Percentiles rank a stretch among this genome's conserved stretches.
These are phyloP conservation scores for Rosellinia necatrix DNA, from an alignment of 2,329 filamentous ascomycete species.

Conservation along the genomic window DNA sequence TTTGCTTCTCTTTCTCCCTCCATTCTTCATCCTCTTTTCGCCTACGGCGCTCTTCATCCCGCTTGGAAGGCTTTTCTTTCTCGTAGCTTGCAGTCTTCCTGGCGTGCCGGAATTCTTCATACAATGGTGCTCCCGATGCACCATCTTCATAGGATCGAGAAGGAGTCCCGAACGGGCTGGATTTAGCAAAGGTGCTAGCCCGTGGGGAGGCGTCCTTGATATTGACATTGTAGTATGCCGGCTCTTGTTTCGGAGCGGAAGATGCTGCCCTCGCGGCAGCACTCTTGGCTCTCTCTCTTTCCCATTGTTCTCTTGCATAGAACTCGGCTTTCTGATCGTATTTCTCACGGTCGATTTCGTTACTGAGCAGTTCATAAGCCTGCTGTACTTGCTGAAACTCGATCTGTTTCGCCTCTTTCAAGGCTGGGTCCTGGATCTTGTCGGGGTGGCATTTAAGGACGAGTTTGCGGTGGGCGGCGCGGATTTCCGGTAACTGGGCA, in stretches of 20 bases:
- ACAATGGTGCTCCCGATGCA: conserved; percentile 41
- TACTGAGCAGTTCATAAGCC: conserved; percentile 87
- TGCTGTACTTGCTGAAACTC: conserved; percentile 93
- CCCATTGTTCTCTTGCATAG: conserved; percentile 56
- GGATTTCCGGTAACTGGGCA: conserved; percentile 73
- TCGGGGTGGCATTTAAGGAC: conserved; percentile 90
- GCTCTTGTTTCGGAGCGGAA: conserved; percentile 45
- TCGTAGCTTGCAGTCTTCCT: conserved; percentile 54
- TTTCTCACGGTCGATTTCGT: conserved; percentile 71
- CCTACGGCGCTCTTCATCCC: conserved; percentile 45
- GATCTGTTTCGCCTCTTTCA: conserved; percentile 78
- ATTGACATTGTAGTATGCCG: conserved; percentile 53
- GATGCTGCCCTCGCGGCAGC: conserved; percentile 15
- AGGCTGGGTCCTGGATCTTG: conserved; percentile 78
- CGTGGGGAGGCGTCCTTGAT: conserved; percentile 57
- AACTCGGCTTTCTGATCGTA: conserved; percentile 78
- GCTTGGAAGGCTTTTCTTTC: conserved; percentile 48
- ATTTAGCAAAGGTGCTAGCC: conserved; percentile 46
- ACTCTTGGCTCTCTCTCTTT: conserved; percentile 39
- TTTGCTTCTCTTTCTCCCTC: conserved; percentile 25
- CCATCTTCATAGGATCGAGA: conserved; percentile 56
- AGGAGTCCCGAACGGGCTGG: conserved; percentile 40
- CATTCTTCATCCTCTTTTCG: conserved; percentile 41
- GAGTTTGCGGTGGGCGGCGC: conserved; percentile 80
- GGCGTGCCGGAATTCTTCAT: conserved; percentile 51